These are phyloP conservation scores for Exophiala alcalophila DNA, from an alignment of 2,329 filamentous ascomycete species.

Conservation along the genomic window DNA sequence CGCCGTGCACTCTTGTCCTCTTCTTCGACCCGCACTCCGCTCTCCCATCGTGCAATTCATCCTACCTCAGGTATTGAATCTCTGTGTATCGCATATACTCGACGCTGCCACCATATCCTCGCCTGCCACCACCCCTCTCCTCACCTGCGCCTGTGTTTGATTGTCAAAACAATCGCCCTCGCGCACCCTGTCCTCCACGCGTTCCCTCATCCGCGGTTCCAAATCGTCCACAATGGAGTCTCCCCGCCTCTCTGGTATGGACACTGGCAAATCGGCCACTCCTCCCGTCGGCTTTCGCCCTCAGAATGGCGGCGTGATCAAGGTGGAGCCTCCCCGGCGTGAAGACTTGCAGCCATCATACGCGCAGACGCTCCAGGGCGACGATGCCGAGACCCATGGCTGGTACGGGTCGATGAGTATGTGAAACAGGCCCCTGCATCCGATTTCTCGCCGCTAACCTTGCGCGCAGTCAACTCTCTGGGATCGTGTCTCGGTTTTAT, in stretches of 20 bases:
- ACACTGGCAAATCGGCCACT: constrained; percentile 38
- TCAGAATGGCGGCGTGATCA: constrained; percentile 54
- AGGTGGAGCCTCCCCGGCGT: constrained; percentile 73
- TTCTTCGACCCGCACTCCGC: background rate
- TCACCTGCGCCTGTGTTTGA: background rate
- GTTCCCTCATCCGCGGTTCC: constrained; percentile 10
- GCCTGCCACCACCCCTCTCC: background rate
- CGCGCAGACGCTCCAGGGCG: constrained; percentile 62
- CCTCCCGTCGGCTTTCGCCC: constrained; percentile 46
- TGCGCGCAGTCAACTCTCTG: constrained; percentile 62
- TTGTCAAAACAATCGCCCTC: background rate
- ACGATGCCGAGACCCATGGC: constrained; percentile 68
- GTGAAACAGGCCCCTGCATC: constrained; percentile 37
- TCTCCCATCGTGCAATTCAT: no score
- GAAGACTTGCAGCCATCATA: constrained; percentile 85
- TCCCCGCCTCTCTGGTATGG: constrained; percentile 18
- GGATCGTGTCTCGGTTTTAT: constrained; percentile 72
- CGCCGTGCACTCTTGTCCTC: constrained; percentile 3
- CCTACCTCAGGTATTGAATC: no score
- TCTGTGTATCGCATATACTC: constrained; percentile 3
- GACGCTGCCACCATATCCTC: constrained; percentile 1
- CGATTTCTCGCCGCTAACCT: constrained; percentile 10
- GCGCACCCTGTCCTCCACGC: constrained; percentile 24
- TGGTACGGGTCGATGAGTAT: constrained; percentile 88
- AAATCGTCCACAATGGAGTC: constrained; percentile 27